Evolutionary conservation across 768 basidiomycete genomes (phyloP), one percentile per base, ranked within the genome.

Genomic region (Tubosaeta brunneosetosa): DNA sequence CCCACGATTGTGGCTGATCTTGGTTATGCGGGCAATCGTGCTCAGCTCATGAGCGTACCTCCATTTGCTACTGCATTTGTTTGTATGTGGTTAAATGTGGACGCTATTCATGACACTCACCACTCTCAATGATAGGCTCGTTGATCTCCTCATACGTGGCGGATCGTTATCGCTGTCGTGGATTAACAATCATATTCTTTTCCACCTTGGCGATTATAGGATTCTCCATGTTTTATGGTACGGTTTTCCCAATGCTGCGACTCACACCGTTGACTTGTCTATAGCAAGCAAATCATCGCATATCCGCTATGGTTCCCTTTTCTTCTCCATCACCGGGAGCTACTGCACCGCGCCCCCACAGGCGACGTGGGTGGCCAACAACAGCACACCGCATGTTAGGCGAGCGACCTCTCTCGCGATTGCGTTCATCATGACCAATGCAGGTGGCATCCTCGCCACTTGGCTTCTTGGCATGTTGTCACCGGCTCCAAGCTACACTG

Each of bases 1-100:
- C 88, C 88, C 6, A 83, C 84, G 4, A 87, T 91, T 66, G 80
- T 91, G 10, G 71, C 78, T 29, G 72, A 74, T 16, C 74, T 86
- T 3, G 84, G 84, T 17, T 85, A 77, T 63, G 74, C 74, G 2
- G 74, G 77, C 0, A 71, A 78, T 31, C 65, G 71, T 22, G 79
- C 81, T 11, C 84, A 86, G 60, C 71, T 87, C 2, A 80, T 83
- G 75, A 83, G 78, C 13, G 85, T 86, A 2, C 75, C 73, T 13
- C 82, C 82, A 3, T 83, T 77, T 41, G 78, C 76, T 2, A 55
- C 58, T 5, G 79, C 78, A 16, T 83, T 82, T 60, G 63, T 73
- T 17, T 63, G 80, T 79, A 32, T 56, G 79, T 61, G 11, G 29
- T 37, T 36, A 12, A 5, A 12, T 3, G 17, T 4, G 36, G 19